These are phyloP conservation scores for Daldinia grandis DNA, from an alignment of 495 filamentous ascomycete species.

Conservation along the genomic window DNA sequence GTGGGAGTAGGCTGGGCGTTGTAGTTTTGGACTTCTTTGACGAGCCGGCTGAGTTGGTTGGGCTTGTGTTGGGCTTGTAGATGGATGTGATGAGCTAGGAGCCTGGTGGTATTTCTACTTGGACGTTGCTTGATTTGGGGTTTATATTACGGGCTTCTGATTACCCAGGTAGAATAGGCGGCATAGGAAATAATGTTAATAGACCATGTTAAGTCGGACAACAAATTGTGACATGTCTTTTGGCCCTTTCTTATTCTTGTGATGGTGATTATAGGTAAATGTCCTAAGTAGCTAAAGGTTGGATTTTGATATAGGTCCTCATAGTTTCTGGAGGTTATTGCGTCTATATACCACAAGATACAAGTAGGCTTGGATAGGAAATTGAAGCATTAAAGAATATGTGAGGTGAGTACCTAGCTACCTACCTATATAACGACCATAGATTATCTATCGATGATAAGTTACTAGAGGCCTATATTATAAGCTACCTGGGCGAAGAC, in stretches of 20 bases:
- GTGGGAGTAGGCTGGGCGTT: slow-evolving; percentile 74
- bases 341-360: neutral
- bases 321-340: no score
- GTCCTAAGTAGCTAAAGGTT: no score
- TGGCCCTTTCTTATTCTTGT: no score
- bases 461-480: no score
- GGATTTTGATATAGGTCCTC: no score
- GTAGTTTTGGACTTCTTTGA: slow-evolving; percentile 65
- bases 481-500: no score
- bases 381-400: neutral
- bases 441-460: no score
- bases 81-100: neutral
- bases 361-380: neutral
- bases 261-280: no score
- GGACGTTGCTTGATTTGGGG: neutral
- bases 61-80: slow-evolving; percentile 28
- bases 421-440: no score
- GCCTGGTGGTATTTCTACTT: neutral
- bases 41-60: slow-evolving; percentile 50
- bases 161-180: neutral
- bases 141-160: neutral
- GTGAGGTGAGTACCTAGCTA: neutral
- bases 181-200: neutral
- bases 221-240: no score
- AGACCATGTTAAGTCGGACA: no score